phyloP scores from a whole-genome alignment of 1,139 yeast species.

The Magnusiomyces ingens region DNA sequence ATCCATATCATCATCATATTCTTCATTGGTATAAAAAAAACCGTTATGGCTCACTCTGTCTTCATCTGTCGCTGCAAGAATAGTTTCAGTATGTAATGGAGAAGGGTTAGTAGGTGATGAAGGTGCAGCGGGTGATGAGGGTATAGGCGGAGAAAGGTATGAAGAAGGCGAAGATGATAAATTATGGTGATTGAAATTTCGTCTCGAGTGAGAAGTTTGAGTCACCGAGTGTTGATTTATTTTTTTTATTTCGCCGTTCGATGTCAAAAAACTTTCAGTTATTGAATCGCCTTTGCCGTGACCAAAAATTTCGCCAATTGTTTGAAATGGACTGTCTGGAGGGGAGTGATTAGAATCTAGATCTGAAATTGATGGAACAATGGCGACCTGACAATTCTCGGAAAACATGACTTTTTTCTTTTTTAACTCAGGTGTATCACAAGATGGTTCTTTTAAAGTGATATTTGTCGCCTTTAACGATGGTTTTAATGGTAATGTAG shows the following conservation, averaged over 20 bases:
- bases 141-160: not conserved
- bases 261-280: not conserved
- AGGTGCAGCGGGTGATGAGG: not conserved
- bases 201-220: too few species aligned
- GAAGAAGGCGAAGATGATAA: not conserved
- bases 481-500: not conserved
- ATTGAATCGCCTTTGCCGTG: conserved; percentile 1
- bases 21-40: conserved; percentile 3
- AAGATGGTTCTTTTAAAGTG: not conserved
- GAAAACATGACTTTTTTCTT: conserved; percentile 17
- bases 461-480: not conserved
- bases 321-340: not conserved
- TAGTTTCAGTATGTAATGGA: not conserved
- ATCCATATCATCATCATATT: conserved; percentile 2
- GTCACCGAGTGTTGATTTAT: too few species aligned
- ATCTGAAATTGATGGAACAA: conserved; percentile 12
- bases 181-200: not conserved
- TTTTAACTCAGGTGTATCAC: not conserved
- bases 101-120: not conserved
- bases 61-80: not conserved
- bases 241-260: too few species aligned
- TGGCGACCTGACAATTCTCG: conserved; percentile 13
- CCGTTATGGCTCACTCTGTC: conserved; percentile 1
- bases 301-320: conserved; percentile 5
- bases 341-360: not conserved